Base-by-base conservation (phyloP, 345 rosid species). In the Gossypium ekmanianum region DNA sequence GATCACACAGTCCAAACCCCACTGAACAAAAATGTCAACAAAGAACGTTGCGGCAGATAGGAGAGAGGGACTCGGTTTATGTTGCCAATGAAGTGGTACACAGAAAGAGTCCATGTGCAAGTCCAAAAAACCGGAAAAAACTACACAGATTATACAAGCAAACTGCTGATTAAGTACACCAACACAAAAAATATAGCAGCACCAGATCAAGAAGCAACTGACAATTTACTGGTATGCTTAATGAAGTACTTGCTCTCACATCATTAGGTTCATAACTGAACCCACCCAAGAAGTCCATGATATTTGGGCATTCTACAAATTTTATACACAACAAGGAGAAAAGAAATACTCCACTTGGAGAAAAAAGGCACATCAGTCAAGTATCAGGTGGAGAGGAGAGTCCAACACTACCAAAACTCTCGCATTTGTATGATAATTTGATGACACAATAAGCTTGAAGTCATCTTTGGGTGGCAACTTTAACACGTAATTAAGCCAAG, bases 211-310 rank as follows among this genome's bases (percentile, higher is more conserved):
- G 43, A 26, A 17, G 20, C n/a, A 18, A 22, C 34, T 3, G 10
- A 67, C 14, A 67, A 47, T 22, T 48, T 11, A 45, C 41, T 2
- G 41, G 39, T n/a, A 68, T 0, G 9, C 72, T 13, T 20, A 11
- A 12, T 68, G 52, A 22, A 2, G 10, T 18, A 64, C 69, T 68
- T 47, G 72, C 72, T 68, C 72, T 54, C 14, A 68, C n/a, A 68
- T 44, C 29, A 22, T 68, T 12, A 68, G 39, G 50, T 68, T 41
- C 55, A 45, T 48, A 54, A 68, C 9, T 8, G 72, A 64, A 43
- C 8, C n/a, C 7, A 47, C 11, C 22, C 18, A 22, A 68, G 22
- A 22, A 45, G 2, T 47, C 41, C 72, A 47, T 1, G 18, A 7
- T 24, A 67, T 22, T 16, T 6, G 55, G 9, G 11, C 12, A 9